Conservation (phyloP, 192 early-diverging fungal genomes). For the Coemansia sp. region DNA sequence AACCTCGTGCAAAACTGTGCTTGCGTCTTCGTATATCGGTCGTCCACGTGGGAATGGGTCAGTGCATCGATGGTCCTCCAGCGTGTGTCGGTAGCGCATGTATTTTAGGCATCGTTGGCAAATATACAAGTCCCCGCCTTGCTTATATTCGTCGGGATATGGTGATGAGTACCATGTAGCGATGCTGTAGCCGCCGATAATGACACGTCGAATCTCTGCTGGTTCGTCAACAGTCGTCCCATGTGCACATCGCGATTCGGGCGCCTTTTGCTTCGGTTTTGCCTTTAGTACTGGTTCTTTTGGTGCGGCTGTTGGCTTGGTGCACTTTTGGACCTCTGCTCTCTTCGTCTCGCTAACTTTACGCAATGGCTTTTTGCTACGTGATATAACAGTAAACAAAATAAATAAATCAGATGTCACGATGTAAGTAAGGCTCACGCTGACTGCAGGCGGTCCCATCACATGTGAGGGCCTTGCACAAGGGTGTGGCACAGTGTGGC, state of each 20-base stretch:
- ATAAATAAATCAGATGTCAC: not conserved
- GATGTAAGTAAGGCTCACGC: not conserved
- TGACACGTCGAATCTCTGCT: conserved; percentile 50
- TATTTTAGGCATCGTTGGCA: conserved; percentile 96
- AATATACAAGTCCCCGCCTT: conserved; percentile 71
- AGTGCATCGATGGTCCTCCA: conserved; percentile 60
- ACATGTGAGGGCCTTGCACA: not conserved
- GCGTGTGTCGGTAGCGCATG: conserved; percentile 72
- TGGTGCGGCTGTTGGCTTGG: not conserved
- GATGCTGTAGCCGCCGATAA: conserved; percentile 84
- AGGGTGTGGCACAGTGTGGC: not conserved
- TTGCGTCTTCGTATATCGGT: conserved; percentile 76
- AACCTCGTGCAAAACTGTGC: conserved; percentile 68
- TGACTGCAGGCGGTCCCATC: not conserved
- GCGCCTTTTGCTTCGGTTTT: not conserved
- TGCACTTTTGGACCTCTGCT: conserved; percentile 6
- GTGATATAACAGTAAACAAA: not conserved
- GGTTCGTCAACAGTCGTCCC: not conserved
- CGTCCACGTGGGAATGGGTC: conserved; percentile 78
- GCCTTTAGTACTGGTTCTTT: conserved; percentile 7
- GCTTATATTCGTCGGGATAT: conserved; percentile 88
- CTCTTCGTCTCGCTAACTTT: conserved; percentile 7
- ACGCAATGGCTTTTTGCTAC: not conserved
- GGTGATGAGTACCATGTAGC: conserved; percentile 94
- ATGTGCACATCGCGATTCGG: conserved; percentile 1